Evolutionary conservation across 2,329 filamentous ascomycete genomes (phyloP), one percentile per base, ranked within the genome.

Genomic region (Ceratocystiopsis minuta): DNA sequence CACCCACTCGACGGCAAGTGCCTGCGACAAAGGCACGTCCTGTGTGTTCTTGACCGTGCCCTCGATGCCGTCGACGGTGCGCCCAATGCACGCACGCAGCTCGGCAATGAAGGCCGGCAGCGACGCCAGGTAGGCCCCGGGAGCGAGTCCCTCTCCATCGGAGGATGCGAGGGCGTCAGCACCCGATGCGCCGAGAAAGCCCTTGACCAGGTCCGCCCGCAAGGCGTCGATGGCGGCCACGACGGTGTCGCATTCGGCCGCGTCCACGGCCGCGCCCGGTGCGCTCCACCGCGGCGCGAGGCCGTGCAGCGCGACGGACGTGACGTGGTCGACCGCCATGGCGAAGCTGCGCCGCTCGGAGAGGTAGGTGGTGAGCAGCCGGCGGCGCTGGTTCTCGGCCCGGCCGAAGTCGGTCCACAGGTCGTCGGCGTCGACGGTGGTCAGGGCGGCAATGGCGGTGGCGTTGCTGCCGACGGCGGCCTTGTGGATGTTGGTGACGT

Each of bases 401-500:
- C 72, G 74, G 46, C 77, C 69, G 51, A 85, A 85, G 6, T 71
- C 62, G 43, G 63, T 53, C 55, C 65, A 67, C 36, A 72, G 66
- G 39, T 70, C 62, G 38, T 74, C 66, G 12, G 72, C 67, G 50
- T 75, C 70, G 39, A 60, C 51, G 58, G 55, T 74, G 40, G 17
- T 33, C 16, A 39, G 37, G 24, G 24, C 33, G 28, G 39, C 78
- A 39, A 34, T 13, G 42, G 36, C 18, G 42, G 36, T 28, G 24
- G 24, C 24, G 37, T 31, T 41, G 44, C 70, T 72, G 24, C 75
- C 66, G 16, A 79, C 80, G 13, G 79, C 72, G 15, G 80, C 80
- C 52, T 81, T 80, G 52, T 81, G 77, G 37, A 92, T 62, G 52
- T 83, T 86, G 43, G 77, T 69, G 15, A 76, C 66, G 63, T 92